These are phyloP conservation scores for Amphichorda felina DNA, from an alignment of 2,329 filamentous ascomycete genomes.

Conservation along the genomic window DNA sequence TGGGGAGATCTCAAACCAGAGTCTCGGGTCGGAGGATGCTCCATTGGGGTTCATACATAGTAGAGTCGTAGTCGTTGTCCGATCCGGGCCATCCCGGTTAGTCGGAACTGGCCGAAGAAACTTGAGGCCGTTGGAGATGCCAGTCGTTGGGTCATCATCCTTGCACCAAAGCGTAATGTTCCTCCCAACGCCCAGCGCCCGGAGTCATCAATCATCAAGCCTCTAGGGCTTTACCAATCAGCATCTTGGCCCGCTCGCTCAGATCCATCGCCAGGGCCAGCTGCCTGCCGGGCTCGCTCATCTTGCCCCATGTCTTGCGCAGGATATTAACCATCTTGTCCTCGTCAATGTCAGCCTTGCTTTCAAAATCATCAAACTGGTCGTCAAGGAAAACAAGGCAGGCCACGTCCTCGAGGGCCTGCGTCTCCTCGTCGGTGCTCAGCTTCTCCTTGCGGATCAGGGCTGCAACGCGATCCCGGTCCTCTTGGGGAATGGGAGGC, in stretches of 20 bases:
- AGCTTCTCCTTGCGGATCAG: conserved; percentile 72
- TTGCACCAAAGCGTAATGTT: too few species aligned
- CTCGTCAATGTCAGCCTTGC: conserved; percentile 52
- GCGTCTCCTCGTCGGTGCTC: conserved; percentile 46
- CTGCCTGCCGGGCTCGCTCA: conserved; percentile 49
- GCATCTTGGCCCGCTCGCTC: conserved; percentile 45
- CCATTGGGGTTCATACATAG: too few species aligned
- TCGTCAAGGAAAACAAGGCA: conserved; percentile 83
- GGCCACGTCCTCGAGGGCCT: conserved; percentile 73
- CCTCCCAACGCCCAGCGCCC: too few species aligned
- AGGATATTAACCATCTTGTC: conserved; percentile 64
- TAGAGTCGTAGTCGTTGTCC: too few species aligned
- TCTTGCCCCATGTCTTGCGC: conserved; percentile 66
- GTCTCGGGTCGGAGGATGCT: too few species aligned
- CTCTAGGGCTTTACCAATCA: conserved; percentile 52
- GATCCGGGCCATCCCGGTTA: too few species aligned
- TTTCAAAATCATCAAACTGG: conserved; percentile 72
- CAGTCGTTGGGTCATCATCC: too few species aligned
- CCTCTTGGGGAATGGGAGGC: conserved; percentile 28
- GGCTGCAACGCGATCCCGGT: conserved; percentile 51
- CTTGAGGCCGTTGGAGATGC: too few species aligned
- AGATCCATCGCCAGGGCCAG: conserved; percentile 56
- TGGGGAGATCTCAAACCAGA: too few species aligned
- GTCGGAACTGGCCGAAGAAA: too few species aligned
- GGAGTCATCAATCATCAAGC: too few species aligned